A percentile compares a stretch with the other conserved stretches of the same genome.
These are phyloP conservation scores for Annulohypoxylon truncatum DNA, from an alignment of 2,329 filamentous ascomycete genomes.

Conservation along the genomic window DNA sequence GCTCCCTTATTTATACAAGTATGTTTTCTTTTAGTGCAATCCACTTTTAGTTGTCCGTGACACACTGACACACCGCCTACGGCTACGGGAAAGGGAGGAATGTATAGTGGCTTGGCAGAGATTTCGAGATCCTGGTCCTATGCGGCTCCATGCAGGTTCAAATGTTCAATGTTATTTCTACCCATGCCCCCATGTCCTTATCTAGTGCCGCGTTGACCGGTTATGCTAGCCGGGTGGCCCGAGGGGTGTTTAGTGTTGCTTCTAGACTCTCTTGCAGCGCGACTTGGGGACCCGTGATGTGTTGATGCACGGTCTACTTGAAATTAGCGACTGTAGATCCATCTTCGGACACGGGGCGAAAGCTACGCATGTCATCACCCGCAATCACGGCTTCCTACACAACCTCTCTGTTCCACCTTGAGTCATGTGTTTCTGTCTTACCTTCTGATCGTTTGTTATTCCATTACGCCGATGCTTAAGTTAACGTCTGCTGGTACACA, in stretches of 20 bases:
- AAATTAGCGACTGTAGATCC: conserved; percentile 40
- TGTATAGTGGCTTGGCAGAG: conserved; percentile 30
- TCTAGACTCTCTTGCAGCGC: conserved; percentile 36
- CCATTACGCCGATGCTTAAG: conserved; percentile 36
- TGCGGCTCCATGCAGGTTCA: conserved; percentile 35
- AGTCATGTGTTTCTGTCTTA: conserved; percentile 39
- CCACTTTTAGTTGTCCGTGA: conserved; percentile 19
- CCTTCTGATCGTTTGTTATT: conserved; percentile 27
- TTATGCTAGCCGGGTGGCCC: conserved; percentile 35
- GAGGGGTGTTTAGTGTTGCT: conserved; percentile 36
- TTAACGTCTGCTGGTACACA: conserved; percentile 31
- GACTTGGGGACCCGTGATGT: conserved; percentile 33
- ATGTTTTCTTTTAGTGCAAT: background rate
- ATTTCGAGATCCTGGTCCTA: conserved; percentile 29
- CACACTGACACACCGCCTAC: conserved; percentile 26
- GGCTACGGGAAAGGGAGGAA: conserved; percentile 19
- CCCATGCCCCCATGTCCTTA: conserved; percentile 34
- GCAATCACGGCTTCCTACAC: conserved; percentile 23
- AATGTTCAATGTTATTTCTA: conserved; percentile 29
- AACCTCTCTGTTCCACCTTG: conserved; percentile 36
- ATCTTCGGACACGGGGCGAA: conserved; percentile 14
- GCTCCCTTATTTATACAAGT: conserved; percentile 13
- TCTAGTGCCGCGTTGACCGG: conserved; percentile 34
- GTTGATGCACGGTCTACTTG: conserved; percentile 17
- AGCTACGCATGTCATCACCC: conserved; percentile 31